Base-by-base conservation (phyloP, 2,329 filamentous ascomycete species). In the Cryoendolithus antarcticus region DNA sequence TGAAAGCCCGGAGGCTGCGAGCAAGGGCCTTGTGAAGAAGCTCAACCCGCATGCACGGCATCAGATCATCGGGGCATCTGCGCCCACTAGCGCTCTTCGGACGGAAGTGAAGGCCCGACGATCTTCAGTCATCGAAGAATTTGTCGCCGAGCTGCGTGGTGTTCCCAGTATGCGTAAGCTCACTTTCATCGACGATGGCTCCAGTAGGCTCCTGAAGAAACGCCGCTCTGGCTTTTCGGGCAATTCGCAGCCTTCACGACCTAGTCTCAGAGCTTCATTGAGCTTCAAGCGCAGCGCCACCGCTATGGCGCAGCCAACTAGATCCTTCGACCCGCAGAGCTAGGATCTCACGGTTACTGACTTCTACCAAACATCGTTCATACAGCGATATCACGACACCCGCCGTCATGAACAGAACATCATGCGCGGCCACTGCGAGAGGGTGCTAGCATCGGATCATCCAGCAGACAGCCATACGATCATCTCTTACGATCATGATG, bases 401-500 rank as follows among this genome's bases (percentile, higher is more conserved):
- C 43, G 43, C 15, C 52, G 53, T 9, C 43, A 45, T 6, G 45
- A 49, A 19, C 45, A 45, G 32, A 51, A 47, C 27, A 43, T 46
- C 19, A 51, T 55, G 21, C 48, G 53, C 9, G 36, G 44, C 3
- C 44, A 48, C 32, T 33, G 57, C 11, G 48, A 51, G 7, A 46
- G 53, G 19, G 46, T 46, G 7, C 40, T 53, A 13, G 43, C 46
- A 10, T 45, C 49, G 15, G 42, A 47, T 31, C 49, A 50, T 15
- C 44, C 48, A 24, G 48, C 48, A 9, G 46, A 43, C 21, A 47
- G 52, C 8, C 46, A 53, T 11, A 43, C 46, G 2, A 36, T 46
- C 6, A 40, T 51, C 30, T 48, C 51, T 9, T 55, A 62, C 43
- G 57, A 60, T 19, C 42, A 60, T 6, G 54, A 62, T 34, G 50